Evolutionary conservation across 257 asterid species (phyloP).

Genomic region (Plantago major): DNA sequence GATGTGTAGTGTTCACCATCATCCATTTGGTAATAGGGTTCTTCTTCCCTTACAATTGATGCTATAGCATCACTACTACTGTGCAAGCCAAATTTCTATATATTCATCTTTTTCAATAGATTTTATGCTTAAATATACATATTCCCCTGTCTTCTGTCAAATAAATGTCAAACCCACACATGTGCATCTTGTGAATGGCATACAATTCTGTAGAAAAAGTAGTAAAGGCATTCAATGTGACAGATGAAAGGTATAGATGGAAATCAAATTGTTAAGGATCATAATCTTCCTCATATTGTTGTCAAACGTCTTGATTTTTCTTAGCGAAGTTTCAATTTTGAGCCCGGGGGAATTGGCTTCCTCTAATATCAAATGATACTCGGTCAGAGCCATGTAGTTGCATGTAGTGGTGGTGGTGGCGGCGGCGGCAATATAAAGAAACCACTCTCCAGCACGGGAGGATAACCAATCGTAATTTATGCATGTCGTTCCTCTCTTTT

Average conservation of each 20-base stretch:
- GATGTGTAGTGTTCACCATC: neutral
- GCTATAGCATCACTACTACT: neutral
- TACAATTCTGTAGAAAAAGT: neutral
- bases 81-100: constrained; percentile 24
- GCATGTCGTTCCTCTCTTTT: no score
- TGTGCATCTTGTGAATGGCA: neutral
- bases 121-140: constrained; percentile 10
- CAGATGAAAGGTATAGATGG: neutral
- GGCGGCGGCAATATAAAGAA: no score
- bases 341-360: no score
- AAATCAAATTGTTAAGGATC: neutral
- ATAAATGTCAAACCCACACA: constrained; percentile 26
- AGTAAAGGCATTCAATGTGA: neutral
- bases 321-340: neutral
- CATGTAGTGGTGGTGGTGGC: no score
- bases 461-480: no score
- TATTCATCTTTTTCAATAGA: constrained; percentile 13
- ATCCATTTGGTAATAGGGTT: neutral
- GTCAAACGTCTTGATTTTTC: no score
- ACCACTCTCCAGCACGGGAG: no score
- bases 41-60: neutral
- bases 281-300: neutral
- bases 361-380: neutral
- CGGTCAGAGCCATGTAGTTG: no score
- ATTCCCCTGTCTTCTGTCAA: constrained; percentile 13